phyloP scores from a whole-genome alignment of 176 grass and related monocot genomes.

The Raddia guianensis region DNA sequence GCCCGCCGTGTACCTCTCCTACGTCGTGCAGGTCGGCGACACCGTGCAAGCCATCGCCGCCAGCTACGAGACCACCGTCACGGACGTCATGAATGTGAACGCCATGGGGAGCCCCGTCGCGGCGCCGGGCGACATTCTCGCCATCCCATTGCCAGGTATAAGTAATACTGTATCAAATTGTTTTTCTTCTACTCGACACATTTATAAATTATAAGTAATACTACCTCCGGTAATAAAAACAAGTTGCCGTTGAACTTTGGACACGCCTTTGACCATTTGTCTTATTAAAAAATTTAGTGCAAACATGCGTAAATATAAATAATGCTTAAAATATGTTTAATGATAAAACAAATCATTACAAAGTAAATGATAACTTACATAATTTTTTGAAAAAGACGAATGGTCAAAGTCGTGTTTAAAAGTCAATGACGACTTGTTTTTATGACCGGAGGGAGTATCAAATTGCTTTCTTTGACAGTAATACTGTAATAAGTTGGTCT shows the following conservation, averaged over 20 bases:
- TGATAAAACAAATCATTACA: no score
- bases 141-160: conserved; percentile 81
- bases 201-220: background rate
- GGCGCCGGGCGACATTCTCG: conserved; percentile 73
- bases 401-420: no score
- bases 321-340: no score
- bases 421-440: no score
- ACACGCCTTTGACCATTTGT: no score
- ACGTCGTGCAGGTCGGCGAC: conserved; percentile 76
- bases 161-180: background rate
- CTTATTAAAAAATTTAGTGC: no score
- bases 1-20: conserved; percentile 78
- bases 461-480: background rate
- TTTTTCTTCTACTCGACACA: background rate
- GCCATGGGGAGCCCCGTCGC: conserved; percentile 76
- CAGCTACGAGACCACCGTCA: conserved; percentile 69
- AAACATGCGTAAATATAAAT: no score
- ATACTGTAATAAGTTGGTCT: background rate
- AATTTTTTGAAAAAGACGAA: no score
- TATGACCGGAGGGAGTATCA: no score
- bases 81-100: conserved; percentile 84
- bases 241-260: no score
- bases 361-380: no score
- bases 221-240: no score
- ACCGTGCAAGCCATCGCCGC: conserved; percentile 67